Evolutionary conservation across 306 rosid species (phyloP), one percentile per base, ranked within the genome.

Genomic region (Vachellia pachyceras): DNA sequence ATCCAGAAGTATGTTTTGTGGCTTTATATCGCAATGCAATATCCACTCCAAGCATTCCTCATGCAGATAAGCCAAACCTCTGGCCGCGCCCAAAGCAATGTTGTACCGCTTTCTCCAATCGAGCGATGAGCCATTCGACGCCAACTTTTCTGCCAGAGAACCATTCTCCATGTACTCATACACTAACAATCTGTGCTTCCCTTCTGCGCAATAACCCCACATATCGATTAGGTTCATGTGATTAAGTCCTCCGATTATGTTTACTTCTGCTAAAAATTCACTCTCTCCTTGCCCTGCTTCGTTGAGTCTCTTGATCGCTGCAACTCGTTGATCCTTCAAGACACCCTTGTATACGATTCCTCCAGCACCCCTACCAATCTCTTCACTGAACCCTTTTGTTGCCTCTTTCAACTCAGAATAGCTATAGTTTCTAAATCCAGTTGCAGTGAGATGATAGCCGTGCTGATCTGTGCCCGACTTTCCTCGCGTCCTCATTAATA

Each of bases 41-140:
- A 52, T 52, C 58, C 58, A 52, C 60, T 52, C 60, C 23, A 52
- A 52, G 60, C 60, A 52, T 52, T 52, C 60, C 18, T 52, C 60
- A 52, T 52, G 60, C 3, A 52, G 60, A 52, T 18, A 60, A 23
- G 66, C 37, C 0, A 60, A 7, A 60, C 66, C 66, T 60, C 15
- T 60, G 36, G 66, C 66, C 1, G 66, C 23, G 3, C 66, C 66
- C 13, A 60, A 5, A 25, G 66, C 66, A 25, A 60, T 60, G 37
- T 60, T 25, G 15, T 23, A 60, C 6, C 66, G 35, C 14, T 60
- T 60, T 11, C 12, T 60, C 66, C 66, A 60, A 25, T 60, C 39
- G 5, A 60, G 65, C 1, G 65, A 57, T 14, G 29, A 20, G 15
- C 35, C 25, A 60, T 60, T 20, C 15, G 66, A 60, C 18, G 0